Percentiles rank a stretch among this genome's conserved stretches.
These are phyloP conservation scores for Physcomitrellopsis africana DNA, from an alignment of 225 moss, liverwort and hornwort genomes.

Conservation along the genomic window DNA sequence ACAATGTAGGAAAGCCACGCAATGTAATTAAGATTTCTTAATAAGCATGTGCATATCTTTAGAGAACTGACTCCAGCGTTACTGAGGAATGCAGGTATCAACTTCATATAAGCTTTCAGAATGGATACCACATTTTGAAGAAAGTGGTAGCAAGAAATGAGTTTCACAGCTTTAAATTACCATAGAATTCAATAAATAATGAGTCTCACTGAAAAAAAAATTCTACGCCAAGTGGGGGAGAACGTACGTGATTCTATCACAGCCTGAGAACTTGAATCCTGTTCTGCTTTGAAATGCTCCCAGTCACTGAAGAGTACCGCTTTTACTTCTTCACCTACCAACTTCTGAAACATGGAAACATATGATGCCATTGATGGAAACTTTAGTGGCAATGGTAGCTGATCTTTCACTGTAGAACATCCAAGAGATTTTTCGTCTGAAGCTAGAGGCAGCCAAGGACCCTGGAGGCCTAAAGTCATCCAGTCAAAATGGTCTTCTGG, in stretches of 20 bases:
- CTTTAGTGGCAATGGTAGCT: constrained; percentile 32
- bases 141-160: background rate
- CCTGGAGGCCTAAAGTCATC: constrained; percentile 26
- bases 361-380: constrained; percentile 55
- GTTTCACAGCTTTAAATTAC: background rate
- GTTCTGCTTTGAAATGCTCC: constrained; percentile 46
- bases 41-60: background rate
- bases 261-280: constrained; percentile 24
- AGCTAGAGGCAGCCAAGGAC: constrained; percentile 25
- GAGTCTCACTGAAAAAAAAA: background rate
- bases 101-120: background rate
- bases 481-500: constrained; percentile 27
- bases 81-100: background rate
- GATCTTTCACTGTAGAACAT: constrained; percentile 11
- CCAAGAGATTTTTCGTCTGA: background rate
- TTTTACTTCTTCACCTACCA: constrained; percentile 62
- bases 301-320: constrained; percentile 48
- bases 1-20: background rate
- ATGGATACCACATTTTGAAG: background rate
- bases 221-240: background rate
- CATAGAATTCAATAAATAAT: background rate
- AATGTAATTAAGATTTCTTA: background rate
- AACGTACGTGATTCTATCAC: constrained; percentile 31
- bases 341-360: constrained; percentile 48
- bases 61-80: background rate